A percentile compares a stretch with the other conserved stretches of the same genome.
Evolutionary conservation across 164 flowering plant genomes (phyloP).

Genomic region (Nelumbo lutea): DNA sequence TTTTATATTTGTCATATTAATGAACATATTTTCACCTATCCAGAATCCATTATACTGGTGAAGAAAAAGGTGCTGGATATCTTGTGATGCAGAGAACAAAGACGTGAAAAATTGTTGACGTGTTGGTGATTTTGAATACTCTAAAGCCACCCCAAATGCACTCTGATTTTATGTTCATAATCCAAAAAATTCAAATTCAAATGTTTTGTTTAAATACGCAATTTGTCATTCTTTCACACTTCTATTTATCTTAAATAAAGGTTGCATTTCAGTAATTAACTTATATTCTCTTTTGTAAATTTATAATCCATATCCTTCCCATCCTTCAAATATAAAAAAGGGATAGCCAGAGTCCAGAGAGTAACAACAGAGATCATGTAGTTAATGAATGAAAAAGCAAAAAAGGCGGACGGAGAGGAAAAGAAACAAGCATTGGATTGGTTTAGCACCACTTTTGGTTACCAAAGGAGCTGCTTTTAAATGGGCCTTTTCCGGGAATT

Average conservation of each 20-base stretch:
- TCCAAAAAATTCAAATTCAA: conserved; percentile 10
- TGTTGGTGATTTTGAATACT: conserved; percentile 8
- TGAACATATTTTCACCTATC: background rate
- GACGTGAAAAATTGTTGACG: background rate
- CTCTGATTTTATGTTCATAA: conserved; percentile 1
- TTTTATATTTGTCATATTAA: background rate
- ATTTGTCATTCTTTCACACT: conserved; percentile 5
- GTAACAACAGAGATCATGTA: too few relatives aligned
- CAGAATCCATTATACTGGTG: conserved; percentile 22
- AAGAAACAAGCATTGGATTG: too few relatives aligned
- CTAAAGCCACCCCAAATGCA: conserved; percentile 1
- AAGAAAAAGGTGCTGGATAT: background rate
- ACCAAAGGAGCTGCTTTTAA: too few relatives aligned
- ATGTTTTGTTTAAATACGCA: conserved; percentile 2
- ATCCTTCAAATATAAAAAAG: too few relatives aligned
- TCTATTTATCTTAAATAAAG: background rate
- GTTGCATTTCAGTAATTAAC: background rate
- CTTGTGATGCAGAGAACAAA: background rate
- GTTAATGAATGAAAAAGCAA: too few relatives aligned
- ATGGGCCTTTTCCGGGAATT: too few relatives aligned
- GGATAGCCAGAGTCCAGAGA: too few relatives aligned
- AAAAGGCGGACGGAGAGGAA: background rate
- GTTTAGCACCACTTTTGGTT: too few relatives aligned
- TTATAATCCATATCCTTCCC: too few relatives aligned
- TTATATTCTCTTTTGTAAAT: too few relatives aligned